A percentile compares a stretch with the other conserved stretches of the same genome.
Conservation (phyloP, 257 asterid genomes). For the Ehretia macrophylla region DNA sequence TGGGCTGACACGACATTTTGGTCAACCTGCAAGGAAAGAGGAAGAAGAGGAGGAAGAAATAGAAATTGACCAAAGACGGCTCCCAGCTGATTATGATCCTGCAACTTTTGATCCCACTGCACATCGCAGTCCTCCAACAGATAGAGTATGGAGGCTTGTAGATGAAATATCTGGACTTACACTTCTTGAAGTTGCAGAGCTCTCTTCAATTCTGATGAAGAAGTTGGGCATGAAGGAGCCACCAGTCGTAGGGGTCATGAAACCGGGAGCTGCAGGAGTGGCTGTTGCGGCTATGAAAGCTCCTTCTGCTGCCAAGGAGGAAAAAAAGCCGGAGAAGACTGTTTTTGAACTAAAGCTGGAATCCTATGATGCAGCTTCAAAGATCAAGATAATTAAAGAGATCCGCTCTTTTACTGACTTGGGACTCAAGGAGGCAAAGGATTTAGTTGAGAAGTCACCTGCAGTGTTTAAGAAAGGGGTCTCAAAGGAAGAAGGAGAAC, state of each 20-base stretch:
- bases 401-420: conserved; percentile 37
- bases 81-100: conserved; percentile 84
- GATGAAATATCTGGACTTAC: conserved; percentile 75
- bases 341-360: conserved; percentile 71
- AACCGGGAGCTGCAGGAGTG: conserved; percentile 56
- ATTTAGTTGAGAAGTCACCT: conserved; percentile 40
- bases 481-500: conserved; percentile 42
- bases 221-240: conserved; percentile 29
- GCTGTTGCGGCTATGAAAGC: conserved; percentile 20
- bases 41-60: conserved; percentile 61
- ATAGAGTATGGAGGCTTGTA: conserved; percentile 75
- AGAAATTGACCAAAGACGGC: conserved; percentile 71
- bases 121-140: conserved; percentile 79
- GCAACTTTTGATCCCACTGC: conserved; percentile 70
- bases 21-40: conserved; percentile 52
- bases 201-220: conserved; percentile 44
- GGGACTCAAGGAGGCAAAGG: conserved; percentile 47
- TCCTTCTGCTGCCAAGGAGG: conserved; percentile 44
- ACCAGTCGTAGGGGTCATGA: conserved; percentile 42
- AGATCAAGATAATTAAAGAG: conserved; percentile 68
- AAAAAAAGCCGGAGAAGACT: conserved; percentile 62
- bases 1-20: conserved; percentile 34
- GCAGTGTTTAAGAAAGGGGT: conserved; percentile 42
- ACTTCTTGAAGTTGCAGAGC: conserved; percentile 56
- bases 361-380: conserved; percentile 62